Evolutionary conservation across 2,329 filamentous ascomycete species (phyloP).

Genomic region (Aspergillus aculeatinus): DNA sequence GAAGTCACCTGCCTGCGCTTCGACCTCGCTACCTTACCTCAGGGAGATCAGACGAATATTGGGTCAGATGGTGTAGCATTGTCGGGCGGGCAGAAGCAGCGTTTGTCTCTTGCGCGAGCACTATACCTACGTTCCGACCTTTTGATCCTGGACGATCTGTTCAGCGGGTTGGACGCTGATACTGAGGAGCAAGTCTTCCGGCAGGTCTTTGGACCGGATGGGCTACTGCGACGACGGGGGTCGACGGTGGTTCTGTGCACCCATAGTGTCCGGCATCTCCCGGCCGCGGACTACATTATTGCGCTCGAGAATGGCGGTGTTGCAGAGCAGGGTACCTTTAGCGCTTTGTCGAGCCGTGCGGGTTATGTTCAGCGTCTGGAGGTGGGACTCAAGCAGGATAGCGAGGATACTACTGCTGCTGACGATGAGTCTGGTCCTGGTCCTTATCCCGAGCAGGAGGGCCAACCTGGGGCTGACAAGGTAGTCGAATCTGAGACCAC

Average conservation of each 20-base stretch:
- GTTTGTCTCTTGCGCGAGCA: background rate
- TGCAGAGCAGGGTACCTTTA: too few species aligned
- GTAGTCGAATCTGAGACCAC: too few species aligned
- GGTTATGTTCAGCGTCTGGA: too few species aligned
- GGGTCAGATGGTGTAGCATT: background rate
- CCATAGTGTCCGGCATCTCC: background rate
- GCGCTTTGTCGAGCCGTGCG: too few species aligned
- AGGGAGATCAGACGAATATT: background rate
- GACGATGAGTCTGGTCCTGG: too few species aligned
- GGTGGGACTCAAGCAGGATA: too few species aligned
- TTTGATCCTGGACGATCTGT: background rate
- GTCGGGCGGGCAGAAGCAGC: background rate
- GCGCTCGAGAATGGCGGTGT: too few species aligned
- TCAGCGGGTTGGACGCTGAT: background rate
- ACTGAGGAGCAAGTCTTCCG: background rate
- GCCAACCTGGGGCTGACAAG: too few species aligned
- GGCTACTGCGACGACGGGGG: background rate
- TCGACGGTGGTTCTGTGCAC: background rate
- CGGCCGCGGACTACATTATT: background rate
- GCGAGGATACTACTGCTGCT: too few species aligned
- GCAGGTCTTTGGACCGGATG: background rate
- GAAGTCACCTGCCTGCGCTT: background rate
- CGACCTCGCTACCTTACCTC: background rate
- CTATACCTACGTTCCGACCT: background rate
- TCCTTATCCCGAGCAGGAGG: too few species aligned